Evolutionary conservation across 2,329 filamentous ascomycete species (phyloP).

Genomic region (Beauveria sp.): DNA sequence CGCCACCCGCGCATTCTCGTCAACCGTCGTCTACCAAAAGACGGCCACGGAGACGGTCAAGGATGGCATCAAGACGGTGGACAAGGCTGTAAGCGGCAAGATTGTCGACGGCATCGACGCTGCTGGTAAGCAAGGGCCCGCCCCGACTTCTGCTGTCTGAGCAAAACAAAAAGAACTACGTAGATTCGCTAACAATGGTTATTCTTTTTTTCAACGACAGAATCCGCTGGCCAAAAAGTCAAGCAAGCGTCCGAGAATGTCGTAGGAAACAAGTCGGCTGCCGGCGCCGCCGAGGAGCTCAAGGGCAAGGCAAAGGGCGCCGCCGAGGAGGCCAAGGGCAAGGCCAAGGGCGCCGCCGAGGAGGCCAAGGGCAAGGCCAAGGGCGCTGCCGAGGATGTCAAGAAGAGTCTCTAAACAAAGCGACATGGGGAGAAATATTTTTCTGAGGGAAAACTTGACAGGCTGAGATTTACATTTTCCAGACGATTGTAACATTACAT

Average conservation of each 20-base stretch:
- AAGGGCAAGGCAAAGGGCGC: constrained; percentile 37
- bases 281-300: constrained; percentile 29
- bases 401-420: constrained; percentile 22
- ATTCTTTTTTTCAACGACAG: constrained; percentile 17
- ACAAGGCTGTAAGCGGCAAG: constrained; percentile 53
- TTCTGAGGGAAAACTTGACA: not conserved
- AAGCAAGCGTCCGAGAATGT: constrained; percentile 36
- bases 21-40: constrained; percentile 37
- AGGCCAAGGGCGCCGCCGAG: constrained; percentile 36
- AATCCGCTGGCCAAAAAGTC: constrained; percentile 36
- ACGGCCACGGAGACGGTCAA: constrained; percentile 47
- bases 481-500: not conserved
- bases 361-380: constrained; percentile 33
- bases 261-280: constrained; percentile 23
- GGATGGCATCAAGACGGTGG: constrained; percentile 51
- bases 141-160: too few species aligned
- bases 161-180: too few species aligned
- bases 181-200: not conserved
- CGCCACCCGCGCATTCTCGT: constrained; percentile 43
- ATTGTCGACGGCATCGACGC: constrained; percentile 54
- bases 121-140: constrained; percentile 37
- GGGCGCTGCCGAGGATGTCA: constrained; percentile 33
- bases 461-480: not conserved
- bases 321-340: constrained; percentile 33
- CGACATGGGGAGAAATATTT: not conserved